Conservation (phyloP, 345 rosid species). For the Arabidopsis arenosa region DNA sequence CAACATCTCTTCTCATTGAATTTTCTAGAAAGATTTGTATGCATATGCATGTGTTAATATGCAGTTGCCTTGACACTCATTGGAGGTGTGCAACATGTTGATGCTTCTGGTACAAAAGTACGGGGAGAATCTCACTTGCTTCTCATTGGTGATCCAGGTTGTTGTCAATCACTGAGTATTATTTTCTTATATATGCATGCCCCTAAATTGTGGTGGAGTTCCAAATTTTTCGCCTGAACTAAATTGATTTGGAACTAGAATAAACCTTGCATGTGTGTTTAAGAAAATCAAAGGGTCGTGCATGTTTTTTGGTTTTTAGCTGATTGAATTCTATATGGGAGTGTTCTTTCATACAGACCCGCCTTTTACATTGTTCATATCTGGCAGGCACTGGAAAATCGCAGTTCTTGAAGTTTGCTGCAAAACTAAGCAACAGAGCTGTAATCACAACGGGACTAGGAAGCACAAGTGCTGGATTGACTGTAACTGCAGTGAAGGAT, state of each 20-base stretch:
- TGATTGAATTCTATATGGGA: neutral
- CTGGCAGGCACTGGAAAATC: conserved; percentile 94
- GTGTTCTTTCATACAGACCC: neutral
- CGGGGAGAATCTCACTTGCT: conserved; percentile 98
- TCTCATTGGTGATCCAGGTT: conserved; percentile 98
- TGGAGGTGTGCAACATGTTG: conserved; percentile 97
- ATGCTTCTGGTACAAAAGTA: conserved; percentile 92
- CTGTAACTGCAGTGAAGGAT: conserved; percentile 97
- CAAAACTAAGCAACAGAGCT: conserved; percentile 88
- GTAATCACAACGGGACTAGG: conserved; percentile 97
- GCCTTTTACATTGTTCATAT: conserved; percentile 5
- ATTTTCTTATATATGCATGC: neutral
- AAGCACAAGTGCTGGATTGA: conserved; percentile 97
- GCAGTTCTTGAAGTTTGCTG: conserved; percentile 96
- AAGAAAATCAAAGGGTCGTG: neutral
- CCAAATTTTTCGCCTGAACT: neutral
- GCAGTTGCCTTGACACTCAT: conserved; percentile 88
- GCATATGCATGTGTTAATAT: conserved; percentile 30
- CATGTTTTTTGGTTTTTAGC: neutral
- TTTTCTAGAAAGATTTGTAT: conserved; percentile 12
- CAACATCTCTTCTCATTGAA: conserved; percentile 8
- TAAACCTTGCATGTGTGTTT: neutral
- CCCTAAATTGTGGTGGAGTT: neutral
- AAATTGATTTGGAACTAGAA: neutral
- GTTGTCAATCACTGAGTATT: conserved; percentile 19